Conservation (phyloP, 2,329 filamentous ascomycete species). For the Colletotrichum sp. region DNA sequence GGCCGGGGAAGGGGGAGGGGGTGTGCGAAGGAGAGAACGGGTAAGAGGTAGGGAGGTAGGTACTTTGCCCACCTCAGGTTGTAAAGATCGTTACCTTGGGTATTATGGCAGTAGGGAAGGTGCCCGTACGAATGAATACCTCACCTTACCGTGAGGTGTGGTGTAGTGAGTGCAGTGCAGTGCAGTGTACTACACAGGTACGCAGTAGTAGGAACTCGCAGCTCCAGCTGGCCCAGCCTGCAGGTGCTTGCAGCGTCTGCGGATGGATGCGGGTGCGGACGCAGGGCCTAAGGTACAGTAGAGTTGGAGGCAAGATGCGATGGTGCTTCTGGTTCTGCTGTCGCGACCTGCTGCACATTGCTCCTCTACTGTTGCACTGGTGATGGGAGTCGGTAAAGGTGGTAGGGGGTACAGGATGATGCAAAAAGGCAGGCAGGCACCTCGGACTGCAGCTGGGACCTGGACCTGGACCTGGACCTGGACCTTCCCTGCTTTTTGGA, state of each 20-base stretch:
- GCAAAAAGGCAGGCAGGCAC: background rate
- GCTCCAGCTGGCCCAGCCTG: conserved; percentile 3
- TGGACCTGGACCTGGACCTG: background rate
- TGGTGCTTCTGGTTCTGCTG: background rate
- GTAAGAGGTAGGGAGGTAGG: background rate
- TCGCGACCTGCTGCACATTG: background rate
- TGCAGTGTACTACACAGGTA: too few relatives aligned
- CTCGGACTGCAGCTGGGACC: background rate
- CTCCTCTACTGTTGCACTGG: background rate
- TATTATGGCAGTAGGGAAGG: background rate
- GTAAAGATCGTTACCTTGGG: too few relatives aligned
- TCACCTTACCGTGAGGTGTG: background rate
- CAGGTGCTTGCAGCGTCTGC: background rate
- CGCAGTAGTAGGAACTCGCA: background rate
- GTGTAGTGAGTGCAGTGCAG: too few relatives aligned
- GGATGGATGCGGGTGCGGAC: background rate
- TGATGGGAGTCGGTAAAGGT: background rate
- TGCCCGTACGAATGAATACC: background rate
- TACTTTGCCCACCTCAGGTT: too few relatives aligned
- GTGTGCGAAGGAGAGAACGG: background rate
- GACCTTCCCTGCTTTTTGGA: background rate
- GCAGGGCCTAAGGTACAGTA: background rate
- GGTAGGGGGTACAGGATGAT: background rate
- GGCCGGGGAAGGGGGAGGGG: too few relatives aligned
- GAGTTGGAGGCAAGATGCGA: background rate